Evolutionary conservation across 495 filamentous ascomycete species (phyloP).

Genomic region (Parmelia sp.): DNA sequence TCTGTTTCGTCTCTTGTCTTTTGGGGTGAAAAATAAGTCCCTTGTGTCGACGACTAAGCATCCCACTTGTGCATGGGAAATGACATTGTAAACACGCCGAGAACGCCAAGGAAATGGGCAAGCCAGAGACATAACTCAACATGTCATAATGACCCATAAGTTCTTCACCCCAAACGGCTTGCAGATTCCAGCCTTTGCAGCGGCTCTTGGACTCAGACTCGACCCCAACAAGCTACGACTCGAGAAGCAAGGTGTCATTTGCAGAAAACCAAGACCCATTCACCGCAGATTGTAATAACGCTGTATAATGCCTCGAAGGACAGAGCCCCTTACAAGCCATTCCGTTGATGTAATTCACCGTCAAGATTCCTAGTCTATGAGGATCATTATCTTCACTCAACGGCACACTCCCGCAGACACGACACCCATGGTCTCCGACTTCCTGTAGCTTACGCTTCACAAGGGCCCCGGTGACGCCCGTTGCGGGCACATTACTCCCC

Average conservation of each 20-base stretch:
- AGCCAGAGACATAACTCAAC: no score
- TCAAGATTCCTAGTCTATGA: slow-evolving; percentile 15
- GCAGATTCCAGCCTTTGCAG: neutral
- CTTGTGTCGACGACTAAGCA: no score
- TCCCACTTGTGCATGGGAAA: no score
- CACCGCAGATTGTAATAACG: neutral
- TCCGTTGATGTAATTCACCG: slow-evolving; percentile 15
- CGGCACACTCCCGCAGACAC: slow-evolving; percentile 17
- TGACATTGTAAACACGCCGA: no score
- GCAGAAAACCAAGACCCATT: neutral
- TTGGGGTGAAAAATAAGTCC: no score
- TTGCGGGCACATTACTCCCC: slow-evolving; percentile 3
- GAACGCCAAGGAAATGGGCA: neutral
- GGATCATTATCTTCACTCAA: slow-evolving; percentile 17
- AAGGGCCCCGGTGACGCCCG: neutral
- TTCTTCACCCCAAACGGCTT: no score
- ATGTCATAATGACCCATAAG: neutral
- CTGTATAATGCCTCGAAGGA: slow-evolving; percentile 6
- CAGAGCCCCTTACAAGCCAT: slow-evolving; percentile 11
- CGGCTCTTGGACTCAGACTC: neutral
- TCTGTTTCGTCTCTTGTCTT: no score
- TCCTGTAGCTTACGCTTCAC: slow-evolving; percentile 5
- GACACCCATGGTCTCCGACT: slow-evolving; percentile 18
- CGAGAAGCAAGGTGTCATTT: neutral
- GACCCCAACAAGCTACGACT: neutral